Base-by-base conservation (phyloP, 2,329 filamentous ascomycete genomes). In the Trichophyton simii region DNA sequence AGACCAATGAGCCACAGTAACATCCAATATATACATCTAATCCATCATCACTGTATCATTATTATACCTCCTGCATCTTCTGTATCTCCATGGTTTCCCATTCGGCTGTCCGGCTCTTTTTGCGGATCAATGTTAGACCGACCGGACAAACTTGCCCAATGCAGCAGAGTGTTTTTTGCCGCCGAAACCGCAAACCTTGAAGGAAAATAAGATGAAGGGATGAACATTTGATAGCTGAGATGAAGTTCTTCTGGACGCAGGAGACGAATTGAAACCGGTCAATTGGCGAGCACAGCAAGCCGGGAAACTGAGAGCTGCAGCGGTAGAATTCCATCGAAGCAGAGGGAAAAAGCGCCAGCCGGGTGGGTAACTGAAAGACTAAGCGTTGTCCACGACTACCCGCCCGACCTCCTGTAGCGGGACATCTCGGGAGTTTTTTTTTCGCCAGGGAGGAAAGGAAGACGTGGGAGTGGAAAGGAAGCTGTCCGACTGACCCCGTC, bases 151-250 rank as follows among this genome's bases (percentile, higher is more conserved):
- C 13, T 7, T 11, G 4, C 52, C 52, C 2, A 28, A 55, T 55
- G 52, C 52, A 55, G 52, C 52, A 55, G 52, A 55, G 52, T 55
- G 52, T 55, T 55, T 52, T 55, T 52, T 34, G 28, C 52, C 52
- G 52, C 28, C 28, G 52, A 36, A 31, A 55, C 22, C 25, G 22
- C 25, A 36, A 55, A 36, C 3, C 28, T 36, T 28, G 42, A 46
- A 20, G 42, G 15, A 20, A 46, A 11, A 46, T 7, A n/a, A n/a
- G 18, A 46, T 38, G 34, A 38, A 38, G 34, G 34, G 13, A 13
- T 38, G 9, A 9, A 38, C 3, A 38, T 31, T 13, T 3, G 11
- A 38, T 38, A 38, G 34, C 8, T 38, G 34, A 38, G 11, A 38
- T 38, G 34, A 38, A 38, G 11, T 38, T 11, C 9, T 38, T 13